These are phyloP conservation scores for Phylloporus sp. DNA, from an alignment of 768 basidiomycete species.

Conservation along the genomic window DNA sequence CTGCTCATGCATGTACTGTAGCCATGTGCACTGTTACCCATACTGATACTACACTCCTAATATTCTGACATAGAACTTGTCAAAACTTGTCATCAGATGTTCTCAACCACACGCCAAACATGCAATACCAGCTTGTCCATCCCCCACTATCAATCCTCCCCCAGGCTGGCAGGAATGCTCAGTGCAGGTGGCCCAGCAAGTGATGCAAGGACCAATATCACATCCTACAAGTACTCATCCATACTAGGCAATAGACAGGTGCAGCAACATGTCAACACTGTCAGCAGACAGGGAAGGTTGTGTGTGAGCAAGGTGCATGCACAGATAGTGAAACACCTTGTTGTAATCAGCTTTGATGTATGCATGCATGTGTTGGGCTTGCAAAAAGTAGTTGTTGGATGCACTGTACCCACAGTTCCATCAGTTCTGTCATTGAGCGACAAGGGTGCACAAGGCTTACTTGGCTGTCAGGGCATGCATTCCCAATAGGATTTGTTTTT, in stretches of 20 bases:
- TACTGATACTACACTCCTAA: conserved; percentile 18
- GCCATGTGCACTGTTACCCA: conserved; percentile 19
- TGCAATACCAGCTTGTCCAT: conserved; percentile 54
- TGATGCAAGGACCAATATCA: conserved; percentile 88
- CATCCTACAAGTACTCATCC: conserved; percentile 80
- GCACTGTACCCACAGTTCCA: conserved; percentile 48
- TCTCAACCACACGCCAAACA: conserved; percentile 47
- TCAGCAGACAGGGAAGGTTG: not conserved
- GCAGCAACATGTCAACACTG: conserved; percentile 75
- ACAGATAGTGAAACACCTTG: conserved; percentile 55
- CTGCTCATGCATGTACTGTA: conserved; percentile 19
- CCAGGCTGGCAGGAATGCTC: conserved; percentile 54
- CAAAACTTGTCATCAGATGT: conserved; percentile 11
- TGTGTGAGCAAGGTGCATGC: conserved; percentile 37
- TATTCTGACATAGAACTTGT: no score
- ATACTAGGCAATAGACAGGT: conserved; percentile 65
- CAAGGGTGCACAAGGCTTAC: conserved; percentile 41
- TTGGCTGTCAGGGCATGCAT: conserved; percentile 90
- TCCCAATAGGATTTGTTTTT: conserved; percentile 81
- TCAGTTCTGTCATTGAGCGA: not conserved
- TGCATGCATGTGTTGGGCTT: conserved; percentile 78
- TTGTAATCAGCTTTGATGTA: conserved; percentile 71
- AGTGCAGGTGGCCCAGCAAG: conserved; percentile 85
- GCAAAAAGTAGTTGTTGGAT: conserved; percentile 96
- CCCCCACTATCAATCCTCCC: conserved; percentile 74